Evolutionary conservation across 805 yeast genomes (phyloP).

Genomic region (Vanderwaltozyma polyspora): DNA sequence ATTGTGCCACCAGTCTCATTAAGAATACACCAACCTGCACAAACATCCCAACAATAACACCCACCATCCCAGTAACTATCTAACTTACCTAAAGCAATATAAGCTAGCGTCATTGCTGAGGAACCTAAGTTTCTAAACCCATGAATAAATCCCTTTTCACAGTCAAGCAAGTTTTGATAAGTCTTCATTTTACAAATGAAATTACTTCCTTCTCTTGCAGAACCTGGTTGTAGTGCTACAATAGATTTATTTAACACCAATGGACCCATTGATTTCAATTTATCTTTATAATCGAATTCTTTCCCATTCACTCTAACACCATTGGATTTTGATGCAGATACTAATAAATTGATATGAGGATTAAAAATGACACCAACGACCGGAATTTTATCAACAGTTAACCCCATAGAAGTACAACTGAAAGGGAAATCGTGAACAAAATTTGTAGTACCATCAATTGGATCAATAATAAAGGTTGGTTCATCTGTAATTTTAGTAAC

Average conservation of each 20-base stretch:
- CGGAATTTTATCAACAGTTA: slow-evolving; percentile 38
- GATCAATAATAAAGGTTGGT: slow-evolving; percentile 53
- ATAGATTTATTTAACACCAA: slow-evolving; percentile 77
- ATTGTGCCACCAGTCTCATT: slow-evolving; percentile 49
- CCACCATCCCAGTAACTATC: slow-evolving; percentile 65
- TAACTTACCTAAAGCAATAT: slow-evolving; percentile 47
- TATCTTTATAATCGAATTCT: slow-evolving; percentile 43
- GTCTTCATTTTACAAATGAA: slow-evolving; percentile 75
- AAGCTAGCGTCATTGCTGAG: slow-evolving; percentile 52
- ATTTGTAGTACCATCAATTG: slow-evolving; percentile 53
- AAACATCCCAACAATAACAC: slow-evolving; percentile 60
- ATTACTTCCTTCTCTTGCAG: slow-evolving; percentile 78
- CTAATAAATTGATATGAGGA: slow-evolving; percentile 43
- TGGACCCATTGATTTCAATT: slow-evolving; percentile 67
- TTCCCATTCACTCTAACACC: slow-evolving; percentile 45
- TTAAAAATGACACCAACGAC: slow-evolving; percentile 55
- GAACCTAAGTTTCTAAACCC: slow-evolving; percentile 55
- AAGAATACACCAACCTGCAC: slow-evolving; percentile 57
- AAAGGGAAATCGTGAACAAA: slow-evolving; percentile 52
- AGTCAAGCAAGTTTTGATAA: slow-evolving; percentile 71
- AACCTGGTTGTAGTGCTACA: slow-evolving; percentile 80
- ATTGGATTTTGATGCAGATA: slow-evolving; percentile 41
- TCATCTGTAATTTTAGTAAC: slow-evolving; percentile 33
- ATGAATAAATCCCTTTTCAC: slow-evolving; percentile 85
- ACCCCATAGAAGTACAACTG: slow-evolving; percentile 53